Percentiles rank a stretch among this genome's conserved stretches.
Evolutionary conservation across 371 early-diverging fungal species (phyloP).

Genomic region (Actinomortierella wolfii): DNA sequence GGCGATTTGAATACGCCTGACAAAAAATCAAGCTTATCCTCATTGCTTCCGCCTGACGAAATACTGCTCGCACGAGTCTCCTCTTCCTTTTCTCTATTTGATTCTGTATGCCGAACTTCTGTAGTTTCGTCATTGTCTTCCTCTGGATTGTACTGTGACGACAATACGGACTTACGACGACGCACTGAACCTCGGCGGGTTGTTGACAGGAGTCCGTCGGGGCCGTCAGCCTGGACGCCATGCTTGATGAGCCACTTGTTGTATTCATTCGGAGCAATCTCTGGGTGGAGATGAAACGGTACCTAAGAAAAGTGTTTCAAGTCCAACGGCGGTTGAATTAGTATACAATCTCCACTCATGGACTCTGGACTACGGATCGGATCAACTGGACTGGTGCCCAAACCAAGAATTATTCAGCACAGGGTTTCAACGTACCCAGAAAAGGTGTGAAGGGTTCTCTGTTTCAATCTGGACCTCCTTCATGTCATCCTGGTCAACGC

Average conservation of each 20-base stretch:
- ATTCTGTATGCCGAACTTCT: constrained; percentile 9
- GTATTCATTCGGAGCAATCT: constrained; percentile 46
- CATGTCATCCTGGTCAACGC: constrained; percentile 3
- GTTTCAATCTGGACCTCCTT: constrained; percentile 46
- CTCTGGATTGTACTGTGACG: constrained; percentile 39
- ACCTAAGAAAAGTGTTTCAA: too few species aligned
- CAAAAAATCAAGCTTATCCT: constrained; percentile 12
- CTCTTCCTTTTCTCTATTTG: constrained; percentile 7
- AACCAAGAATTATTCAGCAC: too few species aligned
- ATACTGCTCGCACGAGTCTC: constrained; percentile 1
- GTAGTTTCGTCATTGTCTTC: constrained; percentile 21
- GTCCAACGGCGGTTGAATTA: too few species aligned
- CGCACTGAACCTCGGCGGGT: constrained; percentile 19
- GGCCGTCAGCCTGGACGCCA: constrained; percentile 16
- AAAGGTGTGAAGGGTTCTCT: constrained; percentile 16
- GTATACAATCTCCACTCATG: too few species aligned
- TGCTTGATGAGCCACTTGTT: constrained; percentile 38
- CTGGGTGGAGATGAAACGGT: constrained; percentile 47
- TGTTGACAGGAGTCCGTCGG: constrained; percentile 7
- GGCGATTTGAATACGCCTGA: constrained; percentile 25
- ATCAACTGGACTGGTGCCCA: too few species aligned
- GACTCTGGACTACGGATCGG: too few species aligned
- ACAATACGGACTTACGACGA: constrained; percentile 38
- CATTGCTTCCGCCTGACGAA: too few species aligned
- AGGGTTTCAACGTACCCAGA: constrained; percentile 2